Conservation (phyloP, 768 basidiomycete genomes). For the Suillus brevipes region DNA sequence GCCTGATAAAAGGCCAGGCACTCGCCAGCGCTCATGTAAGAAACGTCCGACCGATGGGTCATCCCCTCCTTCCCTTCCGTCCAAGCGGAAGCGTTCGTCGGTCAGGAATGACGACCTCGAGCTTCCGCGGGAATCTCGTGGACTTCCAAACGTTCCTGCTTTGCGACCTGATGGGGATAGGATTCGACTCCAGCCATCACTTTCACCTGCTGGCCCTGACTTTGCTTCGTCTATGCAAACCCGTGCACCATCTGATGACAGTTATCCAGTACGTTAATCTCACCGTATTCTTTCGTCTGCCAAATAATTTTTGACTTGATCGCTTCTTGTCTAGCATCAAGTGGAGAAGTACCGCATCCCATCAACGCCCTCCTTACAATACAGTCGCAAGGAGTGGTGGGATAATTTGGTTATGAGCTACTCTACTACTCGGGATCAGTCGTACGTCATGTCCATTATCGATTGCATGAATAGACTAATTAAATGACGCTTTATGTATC, state of each 20-base stretch:
- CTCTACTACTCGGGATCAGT: slow-evolving; percentile 39
- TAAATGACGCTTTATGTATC: background rate
- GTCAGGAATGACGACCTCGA: slow-evolving; percentile 35
- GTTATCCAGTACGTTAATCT: slow-evolving; percentile 25
- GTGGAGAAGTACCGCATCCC: slow-evolving; percentile 30
- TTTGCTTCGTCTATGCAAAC: slow-evolving; percentile 30
- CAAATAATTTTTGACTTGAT: background rate
- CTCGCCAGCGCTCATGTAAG: slow-evolving; percentile 82
- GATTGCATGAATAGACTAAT: slow-evolving; percentile 6
- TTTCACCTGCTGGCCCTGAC: slow-evolving; percentile 32
- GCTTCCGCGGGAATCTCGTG: slow-evolving; percentile 24
- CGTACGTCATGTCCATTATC: slow-evolving; percentile 33
- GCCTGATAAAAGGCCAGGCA: slow-evolving; percentile 84
- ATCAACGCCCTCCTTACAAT: slow-evolving; percentile 31
- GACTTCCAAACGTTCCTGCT: slow-evolving; percentile 21
- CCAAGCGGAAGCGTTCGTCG: slow-evolving; percentile 52
- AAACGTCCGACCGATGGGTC: slow-evolving; percentile 64
- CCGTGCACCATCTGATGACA: slow-evolving; percentile 29
- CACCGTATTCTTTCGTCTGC: background rate
- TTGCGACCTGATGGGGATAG: slow-evolving; percentile 28
- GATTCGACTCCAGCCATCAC: slow-evolving; percentile 31
- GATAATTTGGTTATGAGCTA: slow-evolving; percentile 47
- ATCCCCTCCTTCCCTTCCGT: slow-evolving; percentile 47
- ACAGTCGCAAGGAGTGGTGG: slow-evolving; percentile 46
- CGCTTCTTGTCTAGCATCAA: slow-evolving; percentile 14